Conservation (phyloP, 306 rosid species). For the Carpinus fangiana region DNA sequence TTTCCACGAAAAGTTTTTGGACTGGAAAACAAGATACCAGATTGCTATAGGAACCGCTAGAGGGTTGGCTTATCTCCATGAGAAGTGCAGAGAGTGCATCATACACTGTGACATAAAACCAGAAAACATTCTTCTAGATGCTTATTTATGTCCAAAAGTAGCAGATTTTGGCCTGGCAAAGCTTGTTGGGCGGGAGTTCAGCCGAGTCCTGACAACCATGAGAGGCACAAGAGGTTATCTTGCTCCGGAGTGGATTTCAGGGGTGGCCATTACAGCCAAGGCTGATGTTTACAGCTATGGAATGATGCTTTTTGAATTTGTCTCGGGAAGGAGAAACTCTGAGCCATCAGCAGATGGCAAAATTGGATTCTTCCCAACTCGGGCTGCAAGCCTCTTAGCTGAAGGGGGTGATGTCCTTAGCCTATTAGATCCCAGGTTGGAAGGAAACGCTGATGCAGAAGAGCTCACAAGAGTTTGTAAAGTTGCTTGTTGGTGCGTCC, state of each 20-base stretch:
- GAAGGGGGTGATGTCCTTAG: too few species aligned
- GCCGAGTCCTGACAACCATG: constrained; percentile 84
- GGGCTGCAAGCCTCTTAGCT: too few species aligned
- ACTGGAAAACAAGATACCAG: constrained; percentile 28
- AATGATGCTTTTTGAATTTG: constrained; percentile 85
- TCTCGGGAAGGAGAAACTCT: constrained; percentile 78
- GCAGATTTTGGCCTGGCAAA: constrained; percentile 70
- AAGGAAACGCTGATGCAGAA: constrained; percentile 37
- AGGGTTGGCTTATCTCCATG: constrained; percentile 58
- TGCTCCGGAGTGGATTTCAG: constrained; percentile 93
- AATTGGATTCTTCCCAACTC: constrained; percentile 28
- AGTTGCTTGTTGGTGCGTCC: constrained; percentile 60
- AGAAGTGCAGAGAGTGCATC: constrained; percentile 56
- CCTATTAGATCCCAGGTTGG: constrained; percentile 37
- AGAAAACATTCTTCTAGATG: constrained; percentile 57
- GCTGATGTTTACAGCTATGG: constrained; percentile 94
- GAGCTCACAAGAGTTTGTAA: constrained; percentile 37
- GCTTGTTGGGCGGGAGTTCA: constrained; percentile 59
- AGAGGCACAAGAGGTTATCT: constrained; percentile 97
- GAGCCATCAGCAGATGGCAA: constrained; percentile 58
- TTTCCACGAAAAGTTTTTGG: constrained; percentile 14
- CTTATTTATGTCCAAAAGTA: constrained; percentile 40
- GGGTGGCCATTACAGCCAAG: constrained; percentile 77
- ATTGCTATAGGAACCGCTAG: constrained; percentile 54
- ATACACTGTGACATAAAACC: constrained; percentile 67